Evolutionary conservation across 208 protist genomes (phyloP).

Genomic region (Acanthamoeba royreba): DNA sequence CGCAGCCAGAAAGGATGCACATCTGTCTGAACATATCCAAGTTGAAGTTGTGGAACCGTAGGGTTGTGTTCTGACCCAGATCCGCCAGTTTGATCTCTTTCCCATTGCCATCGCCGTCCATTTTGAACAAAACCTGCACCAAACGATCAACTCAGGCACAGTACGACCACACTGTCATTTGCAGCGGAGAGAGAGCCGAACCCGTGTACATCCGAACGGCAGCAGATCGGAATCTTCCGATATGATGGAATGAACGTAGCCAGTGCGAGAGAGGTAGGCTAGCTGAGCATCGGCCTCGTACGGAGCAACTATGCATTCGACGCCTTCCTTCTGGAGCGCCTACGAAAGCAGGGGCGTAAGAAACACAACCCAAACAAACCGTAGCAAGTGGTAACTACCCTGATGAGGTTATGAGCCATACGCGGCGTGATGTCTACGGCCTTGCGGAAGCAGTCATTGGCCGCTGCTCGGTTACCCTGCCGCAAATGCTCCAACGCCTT

Average conservation of each 20-base stretch:
- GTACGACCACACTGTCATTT: background rate
- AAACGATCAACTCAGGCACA: background rate
- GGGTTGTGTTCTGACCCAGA: conserved; percentile 36
- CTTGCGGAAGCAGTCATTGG: conserved; percentile 76
- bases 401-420: conserved; percentile 83
- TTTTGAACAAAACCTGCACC: conserved; percentile 77
- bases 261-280: conserved; percentile 88
- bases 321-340: conserved; percentile 43
- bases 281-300: conserved; percentile 99
- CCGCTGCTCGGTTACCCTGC: conserved; percentile 70
- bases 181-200: conserved; percentile 29
- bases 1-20: conserved; percentile 96
- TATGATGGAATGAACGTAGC: conserved; percentile 90
- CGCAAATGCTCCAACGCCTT: conserved; percentile 57
- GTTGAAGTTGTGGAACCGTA: conserved; percentile 70
- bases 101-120: conserved; percentile 77
- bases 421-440: conserved; percentile 82
- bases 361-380: background rate
- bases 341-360: conserved; percentile 37
- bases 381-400: conserved; percentile 43
- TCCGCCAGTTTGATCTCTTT: conserved; percentile 57
- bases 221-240: conserved; percentile 99
- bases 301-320: conserved; percentile 95
- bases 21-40: conserved; percentile 88
- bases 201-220: conserved; percentile 84